phyloP scores from a whole-genome alignment of 1,284 basidiomycete species.

The Melampsora larici-populina region DNA sequence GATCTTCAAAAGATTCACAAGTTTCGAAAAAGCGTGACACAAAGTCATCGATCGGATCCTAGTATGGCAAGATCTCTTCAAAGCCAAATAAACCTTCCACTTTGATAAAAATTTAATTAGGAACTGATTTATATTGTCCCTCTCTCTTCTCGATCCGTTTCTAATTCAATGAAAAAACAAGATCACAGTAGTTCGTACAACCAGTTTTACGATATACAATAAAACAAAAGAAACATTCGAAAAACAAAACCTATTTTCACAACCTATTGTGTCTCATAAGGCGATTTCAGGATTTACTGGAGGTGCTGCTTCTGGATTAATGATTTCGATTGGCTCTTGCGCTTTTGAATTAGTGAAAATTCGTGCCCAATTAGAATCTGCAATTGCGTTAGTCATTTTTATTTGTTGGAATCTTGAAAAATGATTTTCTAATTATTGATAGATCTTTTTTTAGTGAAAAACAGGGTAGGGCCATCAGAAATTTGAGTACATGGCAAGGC shows the following conservation, averaged over 20 bases:
- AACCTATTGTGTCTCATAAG: conserved; percentile 16
- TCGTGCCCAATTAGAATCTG: conserved; percentile 40
- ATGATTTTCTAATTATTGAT: neutral
- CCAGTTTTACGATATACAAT: conserved; percentile 42
- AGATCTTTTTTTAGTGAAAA: conserved; percentile 20
- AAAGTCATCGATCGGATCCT: neutral
- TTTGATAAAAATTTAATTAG: neutral
- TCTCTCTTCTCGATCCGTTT: neutral
- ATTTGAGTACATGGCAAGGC: conserved; percentile 40
- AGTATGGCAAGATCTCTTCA: neutral
- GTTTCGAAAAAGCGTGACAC: neutral
- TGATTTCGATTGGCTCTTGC: conserved; percentile 42
- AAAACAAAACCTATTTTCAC: conserved; percentile 17
- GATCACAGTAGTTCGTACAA: conserved; percentile 41
- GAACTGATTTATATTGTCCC: neutral
- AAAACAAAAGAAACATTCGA: conserved; percentile 18
- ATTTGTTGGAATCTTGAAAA: neutral
- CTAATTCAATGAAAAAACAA: neutral
- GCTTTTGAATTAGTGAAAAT: conserved; percentile 43
- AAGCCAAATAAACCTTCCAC: neutral
- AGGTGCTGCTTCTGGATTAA: conserved; percentile 27
- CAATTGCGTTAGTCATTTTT: conserved; percentile 33
- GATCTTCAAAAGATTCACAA: neutral
- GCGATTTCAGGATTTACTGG: conserved; percentile 39
- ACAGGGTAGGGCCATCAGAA: conserved; percentile 25